A percentile compares a stretch with the other conserved stretches of the same genome.
These are phyloP conservation scores for Saccharomycopsis sp. DNA, from an alignment of 805 yeast species.

Conservation along the genomic window DNA sequence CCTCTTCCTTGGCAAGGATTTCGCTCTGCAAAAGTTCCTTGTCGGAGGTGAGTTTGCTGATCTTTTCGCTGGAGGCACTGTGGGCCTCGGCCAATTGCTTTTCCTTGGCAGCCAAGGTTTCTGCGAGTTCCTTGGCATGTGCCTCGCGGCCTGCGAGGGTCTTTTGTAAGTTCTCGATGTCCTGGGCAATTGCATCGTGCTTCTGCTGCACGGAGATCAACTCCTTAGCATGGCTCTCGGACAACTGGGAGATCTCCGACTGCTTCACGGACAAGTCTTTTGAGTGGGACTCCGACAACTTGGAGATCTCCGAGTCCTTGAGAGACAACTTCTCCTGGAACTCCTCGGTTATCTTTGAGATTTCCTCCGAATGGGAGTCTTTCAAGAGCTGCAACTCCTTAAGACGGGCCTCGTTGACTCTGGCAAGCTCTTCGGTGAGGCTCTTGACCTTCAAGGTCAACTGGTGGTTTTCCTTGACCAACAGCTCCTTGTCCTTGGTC, in stretches of 20 bases:
- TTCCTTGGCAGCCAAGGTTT: not conserved
- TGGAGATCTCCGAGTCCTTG: not conserved
- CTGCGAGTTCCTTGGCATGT: constrained; percentile 8
- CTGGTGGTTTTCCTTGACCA: not conserved
- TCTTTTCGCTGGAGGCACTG: not conserved
- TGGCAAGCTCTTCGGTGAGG: not conserved
- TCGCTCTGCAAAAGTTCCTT: not conserved
- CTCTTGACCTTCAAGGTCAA: not conserved
- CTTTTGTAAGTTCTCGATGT: constrained; percentile 6
- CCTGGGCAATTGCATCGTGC: constrained; percentile 12
- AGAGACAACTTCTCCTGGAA: not conserved
- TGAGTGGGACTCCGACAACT: not conserved
- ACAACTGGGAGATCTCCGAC: not conserved
- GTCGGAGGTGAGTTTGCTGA: not conserved
- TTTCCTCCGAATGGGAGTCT: not conserved
- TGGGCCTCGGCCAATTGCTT: not conserved
- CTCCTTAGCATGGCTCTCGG: not conserved
- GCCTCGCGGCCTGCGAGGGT: constrained; percentile 11
- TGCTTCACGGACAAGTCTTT: not conserved
- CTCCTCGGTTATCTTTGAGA: not conserved
- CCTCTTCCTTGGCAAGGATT: not conserved
- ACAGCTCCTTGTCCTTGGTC: not conserved
- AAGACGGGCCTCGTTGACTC: not conserved
- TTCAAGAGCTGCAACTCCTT: not conserved
- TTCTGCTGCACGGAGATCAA: constrained; percentile 2